phyloP scores from a whole-genome alignment of 1,139 yeast species.

The Hansenula sp. region DNA sequence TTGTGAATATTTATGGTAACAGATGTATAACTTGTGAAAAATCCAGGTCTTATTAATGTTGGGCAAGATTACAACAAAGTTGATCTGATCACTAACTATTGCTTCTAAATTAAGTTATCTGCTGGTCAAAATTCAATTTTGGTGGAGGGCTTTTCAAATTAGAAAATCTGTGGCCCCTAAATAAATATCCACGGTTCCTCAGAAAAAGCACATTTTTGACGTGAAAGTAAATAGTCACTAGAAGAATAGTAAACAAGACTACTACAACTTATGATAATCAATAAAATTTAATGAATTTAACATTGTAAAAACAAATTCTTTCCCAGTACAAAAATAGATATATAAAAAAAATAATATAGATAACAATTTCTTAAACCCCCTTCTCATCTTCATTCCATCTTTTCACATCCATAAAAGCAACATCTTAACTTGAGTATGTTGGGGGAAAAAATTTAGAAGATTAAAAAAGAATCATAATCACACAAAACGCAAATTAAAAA shows the following conservation, averaged over 20 bases:
- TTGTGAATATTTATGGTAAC: slow-evolving; percentile 1
- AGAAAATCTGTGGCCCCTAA: slow-evolving; percentile 1
- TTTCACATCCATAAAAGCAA: not conserved
- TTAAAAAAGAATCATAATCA: slow-evolving; percentile 12
- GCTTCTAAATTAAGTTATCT: too few species aligned
- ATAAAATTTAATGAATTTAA: slow-evolving; percentile 2
- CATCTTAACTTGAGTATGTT: not conserved
- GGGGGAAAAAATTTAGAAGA: slow-evolving; percentile 3
- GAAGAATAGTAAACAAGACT: not conserved
- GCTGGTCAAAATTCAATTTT: too few species aligned
- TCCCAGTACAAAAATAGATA: slow-evolving; percentile 2
- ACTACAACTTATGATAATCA: not conserved
- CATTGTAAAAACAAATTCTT: slow-evolving; percentile 1
- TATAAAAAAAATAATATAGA: slow-evolving; percentile 2
- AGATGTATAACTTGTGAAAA: too few species aligned
- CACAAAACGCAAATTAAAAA: slow-evolving; percentile 19
- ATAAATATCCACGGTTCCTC: not conserved
- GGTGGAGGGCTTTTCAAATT: not conserved
- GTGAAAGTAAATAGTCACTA: too few species aligned
- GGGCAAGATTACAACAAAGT: too few species aligned
- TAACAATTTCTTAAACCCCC: slow-evolving; percentile 1
- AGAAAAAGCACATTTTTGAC: not conserved
- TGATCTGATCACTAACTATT: too few species aligned
- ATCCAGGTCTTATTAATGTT: too few species aligned
- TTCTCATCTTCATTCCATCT: not conserved